Evolutionary conservation across 2,329 filamentous ascomycete genomes (phyloP).

Genomic region (Pezicula carpinea): DNA sequence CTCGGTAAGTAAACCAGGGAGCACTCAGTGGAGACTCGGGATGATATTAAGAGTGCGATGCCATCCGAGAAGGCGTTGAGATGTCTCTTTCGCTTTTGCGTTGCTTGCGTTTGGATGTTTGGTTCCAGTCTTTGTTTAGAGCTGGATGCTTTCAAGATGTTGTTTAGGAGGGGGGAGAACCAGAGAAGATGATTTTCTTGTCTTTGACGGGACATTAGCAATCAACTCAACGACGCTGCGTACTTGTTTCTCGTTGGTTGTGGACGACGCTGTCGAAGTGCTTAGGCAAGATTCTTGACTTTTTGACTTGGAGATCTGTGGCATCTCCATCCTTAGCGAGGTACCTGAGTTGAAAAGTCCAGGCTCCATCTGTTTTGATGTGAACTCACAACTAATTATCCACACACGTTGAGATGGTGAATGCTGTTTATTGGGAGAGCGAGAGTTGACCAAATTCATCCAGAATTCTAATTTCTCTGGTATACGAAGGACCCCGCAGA

Average conservation of each 20-base stretch:
- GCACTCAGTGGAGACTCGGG: slow-evolving; percentile 49
- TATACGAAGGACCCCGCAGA: slow-evolving; percentile 44
- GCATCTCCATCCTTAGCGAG: slow-evolving; percentile 44
- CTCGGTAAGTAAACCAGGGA: slow-evolving; percentile 46
- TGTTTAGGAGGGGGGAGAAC: slow-evolving; percentile 53
- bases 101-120: slow-evolving; percentile 52
- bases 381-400: slow-evolving; percentile 49
- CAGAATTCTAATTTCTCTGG: slow-evolving; percentile 45
- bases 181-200: slow-evolving; percentile 49
- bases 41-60: slow-evolving; percentile 46
- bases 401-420: slow-evolving; percentile 51
- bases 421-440: slow-evolving; percentile 55
- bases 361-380: slow-evolving; percentile 55
- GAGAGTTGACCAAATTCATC: slow-evolving; percentile 49
- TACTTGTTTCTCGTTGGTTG: slow-evolving; percentile 26
- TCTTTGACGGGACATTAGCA: slow-evolving; percentile 59
- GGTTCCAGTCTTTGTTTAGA: slow-evolving; percentile 44
- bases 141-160: slow-evolving; percentile 35
- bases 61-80: slow-evolving; percentile 47
- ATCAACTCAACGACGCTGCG: slow-evolving; percentile 45
- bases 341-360: slow-evolving; percentile 43
- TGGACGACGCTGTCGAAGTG: neutral
- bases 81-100: slow-evolving; percentile 47
- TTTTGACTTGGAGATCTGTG: slow-evolving; percentile 46
- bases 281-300: slow-evolving; percentile 16